Evolutionary conservation across 495 filamentous ascomycete genomes (phyloP), one percentile per base, ranked within the genome.

Genomic region (Annulohypoxylon nitens): DNA sequence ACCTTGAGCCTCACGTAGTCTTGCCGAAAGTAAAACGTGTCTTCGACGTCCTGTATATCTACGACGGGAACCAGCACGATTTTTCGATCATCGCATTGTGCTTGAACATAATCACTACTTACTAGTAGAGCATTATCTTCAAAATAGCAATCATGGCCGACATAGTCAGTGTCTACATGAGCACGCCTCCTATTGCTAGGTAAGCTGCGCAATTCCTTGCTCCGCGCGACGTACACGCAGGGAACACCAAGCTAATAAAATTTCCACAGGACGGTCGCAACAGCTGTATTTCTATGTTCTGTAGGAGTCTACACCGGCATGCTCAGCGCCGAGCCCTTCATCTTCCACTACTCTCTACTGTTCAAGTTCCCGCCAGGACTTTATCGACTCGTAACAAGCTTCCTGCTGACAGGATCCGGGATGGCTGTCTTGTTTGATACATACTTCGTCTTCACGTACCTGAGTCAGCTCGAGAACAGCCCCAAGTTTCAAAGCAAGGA

Each of bases 361-460:
- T 86, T 91, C 78, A 86, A 84, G 67, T 76, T 92, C 53, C 87
- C 89, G 33, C 94, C 94, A 55, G 76, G 82, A 67, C 76, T 86
- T 67, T 85, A 84, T 78, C 81, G 82, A 61, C 75, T 94, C 2
- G 80, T 90, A 39, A 91, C 93, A 10, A 83, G 86, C 45, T 97
- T 97, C 82, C 80, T 95, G 41, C 78, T 97, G 63, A 94, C 91
- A 11, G 85, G 88, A 34, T 82, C 85, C 14, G 67, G 87, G 36
- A 75, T 95, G 59, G 80, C 78, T 51, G 91, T 97, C 54, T 67
- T 97, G 39, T 84, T 97, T 76, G 93, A 98, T 81, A 90, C 95
- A 26, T 96, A 93, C 82, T 92, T 94, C 76, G 74, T 81, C 45
- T 86, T 81, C 70, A 81, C 76, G 54, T 83, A 83, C 69, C 66